Evolutionary conservation across 1,139 yeast species (phyloP).

Genomic region (Pichia sorboxylosa): DNA sequence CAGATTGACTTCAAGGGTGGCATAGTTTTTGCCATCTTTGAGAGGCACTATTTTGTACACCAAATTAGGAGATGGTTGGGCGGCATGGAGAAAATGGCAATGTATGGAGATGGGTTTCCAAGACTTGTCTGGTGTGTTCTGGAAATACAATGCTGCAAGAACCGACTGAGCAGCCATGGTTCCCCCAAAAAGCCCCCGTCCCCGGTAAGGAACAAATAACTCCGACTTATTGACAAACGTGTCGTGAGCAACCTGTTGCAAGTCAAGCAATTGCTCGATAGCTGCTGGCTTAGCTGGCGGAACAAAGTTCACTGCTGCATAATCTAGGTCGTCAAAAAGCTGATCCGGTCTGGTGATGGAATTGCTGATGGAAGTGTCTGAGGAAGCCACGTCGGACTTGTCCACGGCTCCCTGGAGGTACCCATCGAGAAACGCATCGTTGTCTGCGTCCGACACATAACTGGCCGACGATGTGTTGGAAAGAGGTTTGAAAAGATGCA

Average conservation of each 20-base stretch:
- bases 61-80: conserved; percentile 37
- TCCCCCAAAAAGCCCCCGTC: conserved; percentile 74
- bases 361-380: no score
- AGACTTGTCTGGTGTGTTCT: conserved; percentile 29
- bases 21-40: conserved; percentile 51
- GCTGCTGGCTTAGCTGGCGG: no score
- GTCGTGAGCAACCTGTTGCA: conserved; percentile 8
- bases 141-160: conserved; percentile 40
- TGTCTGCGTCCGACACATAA: no score
- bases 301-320: no score
- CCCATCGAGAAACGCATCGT: no score
- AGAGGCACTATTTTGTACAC: conserved; percentile 47
- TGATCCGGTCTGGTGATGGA: no score
- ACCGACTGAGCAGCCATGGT: conserved; percentile 63
- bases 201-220: conserved; percentile 37
- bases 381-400: no score
- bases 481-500: no score
- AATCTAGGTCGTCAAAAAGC: no score
- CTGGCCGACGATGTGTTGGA: no score
- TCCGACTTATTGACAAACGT: conserved; percentile 18
- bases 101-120: conserved; percentile 42
- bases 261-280: conserved; percentile 10
- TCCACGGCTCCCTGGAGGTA: no score
- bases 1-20: conserved; percentile 48
- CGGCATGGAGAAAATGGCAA: conserved; percentile 40